Percentiles rank a stretch among this genome's conserved stretches.
Evolutionary conservation across 2,329 filamentous ascomycete genomes (phyloP).

Genomic region (Tolypocladium nubicola): DNA sequence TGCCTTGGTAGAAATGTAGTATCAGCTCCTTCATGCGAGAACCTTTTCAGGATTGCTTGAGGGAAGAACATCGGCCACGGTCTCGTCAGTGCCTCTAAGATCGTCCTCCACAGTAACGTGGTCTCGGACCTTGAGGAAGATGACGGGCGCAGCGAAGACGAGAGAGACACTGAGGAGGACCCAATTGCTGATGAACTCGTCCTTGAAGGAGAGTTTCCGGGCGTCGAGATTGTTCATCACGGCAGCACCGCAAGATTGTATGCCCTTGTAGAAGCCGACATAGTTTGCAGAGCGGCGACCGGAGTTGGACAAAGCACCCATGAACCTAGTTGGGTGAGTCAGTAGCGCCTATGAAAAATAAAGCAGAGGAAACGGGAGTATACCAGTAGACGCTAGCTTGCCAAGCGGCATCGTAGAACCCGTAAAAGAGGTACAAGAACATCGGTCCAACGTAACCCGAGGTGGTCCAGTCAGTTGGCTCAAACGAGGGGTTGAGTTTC

Average conservation of each 20-base stretch:
- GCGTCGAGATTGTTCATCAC: conserved; percentile 27
- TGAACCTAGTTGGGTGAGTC: conserved; percentile 47
- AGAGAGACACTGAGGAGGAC: conserved; percentile 62
- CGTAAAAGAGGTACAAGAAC: conserved; percentile 86
- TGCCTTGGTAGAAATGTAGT: too few relatives aligned
- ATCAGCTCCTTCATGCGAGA: too few relatives aligned
- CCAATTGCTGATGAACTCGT: conserved; percentile 64
- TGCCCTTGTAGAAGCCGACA: conserved; percentile 67
- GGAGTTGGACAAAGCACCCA: conserved; percentile 89
- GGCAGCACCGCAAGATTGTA: conserved; percentile 67
- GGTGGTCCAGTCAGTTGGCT: conserved; percentile 35
- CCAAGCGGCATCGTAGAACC: conserved; percentile 81
- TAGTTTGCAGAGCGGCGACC: conserved; percentile 68
- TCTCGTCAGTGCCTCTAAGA: conserved; percentile 77
- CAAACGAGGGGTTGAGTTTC: not conserved
- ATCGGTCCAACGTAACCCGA: conserved; percentile 54
- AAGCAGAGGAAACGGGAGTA: conserved; percentile 30
- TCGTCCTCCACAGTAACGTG: conserved; percentile 72
- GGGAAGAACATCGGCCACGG: conserved; percentile 52
- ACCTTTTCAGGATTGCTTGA: too few relatives aligned
- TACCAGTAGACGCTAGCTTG: conserved; percentile 90
- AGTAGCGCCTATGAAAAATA: too few relatives aligned
- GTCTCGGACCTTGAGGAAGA: conserved; percentile 70
- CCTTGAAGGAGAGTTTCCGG: conserved; percentile 46
- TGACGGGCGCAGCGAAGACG: conserved; percentile 68